phyloP scores from a whole-genome alignment of 2,329 filamentous ascomycete species.

The Dactylellina sp. region DNA sequence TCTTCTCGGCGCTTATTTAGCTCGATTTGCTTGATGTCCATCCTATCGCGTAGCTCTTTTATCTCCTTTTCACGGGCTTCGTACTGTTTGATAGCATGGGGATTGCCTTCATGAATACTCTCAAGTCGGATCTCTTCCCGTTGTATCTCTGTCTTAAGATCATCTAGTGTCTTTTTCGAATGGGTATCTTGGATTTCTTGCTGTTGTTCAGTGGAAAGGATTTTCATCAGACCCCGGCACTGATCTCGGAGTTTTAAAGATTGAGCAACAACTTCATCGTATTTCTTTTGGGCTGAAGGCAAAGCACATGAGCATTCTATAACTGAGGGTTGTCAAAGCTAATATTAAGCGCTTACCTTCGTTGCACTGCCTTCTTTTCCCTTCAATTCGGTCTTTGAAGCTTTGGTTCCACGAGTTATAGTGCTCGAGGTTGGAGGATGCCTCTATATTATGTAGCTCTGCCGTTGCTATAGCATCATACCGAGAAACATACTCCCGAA shows the following conservation, averaged over 20 bases:
- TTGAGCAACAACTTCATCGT: slow-evolving; percentile 7
- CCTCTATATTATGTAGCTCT: slow-evolving; percentile 80
- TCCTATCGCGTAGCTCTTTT: slow-evolving; percentile 71
- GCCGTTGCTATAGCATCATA: slow-evolving; percentile 76
- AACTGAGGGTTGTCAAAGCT: slow-evolving; percentile 33
- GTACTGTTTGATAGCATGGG: slow-evolving; percentile 79
- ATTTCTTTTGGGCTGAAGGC: neutral
- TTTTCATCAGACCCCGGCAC: slow-evolving; percentile 31
- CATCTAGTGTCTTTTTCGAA: slow-evolving; percentile 70
- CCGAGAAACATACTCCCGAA: slow-evolving; percentile 72
- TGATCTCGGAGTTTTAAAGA: slow-evolving; percentile 9
- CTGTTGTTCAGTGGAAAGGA: slow-evolving; percentile 51
- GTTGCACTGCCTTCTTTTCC: slow-evolving; percentile 56
- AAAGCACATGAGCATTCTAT: neutral
- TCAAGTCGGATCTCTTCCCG: slow-evolving; percentile 80
- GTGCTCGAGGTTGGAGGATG: slow-evolving; percentile 79
- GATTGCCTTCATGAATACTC: slow-evolving; percentile 81
- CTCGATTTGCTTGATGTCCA: slow-evolving; percentile 69
- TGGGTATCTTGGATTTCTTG: slow-evolving; percentile 66
- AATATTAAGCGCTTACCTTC: slow-evolving; percentile 43
- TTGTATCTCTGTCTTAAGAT: slow-evolving; percentile 78
- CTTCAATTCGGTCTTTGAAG: slow-evolving; percentile 65
- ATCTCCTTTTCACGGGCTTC: slow-evolving; percentile 79
- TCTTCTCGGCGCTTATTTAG: slow-evolving; percentile 70
- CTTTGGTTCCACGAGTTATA: slow-evolving; percentile 70